Evolutionary conservation across 768 basidiomycete species (phyloP).

Genomic region (Suillus americanus): DNA sequence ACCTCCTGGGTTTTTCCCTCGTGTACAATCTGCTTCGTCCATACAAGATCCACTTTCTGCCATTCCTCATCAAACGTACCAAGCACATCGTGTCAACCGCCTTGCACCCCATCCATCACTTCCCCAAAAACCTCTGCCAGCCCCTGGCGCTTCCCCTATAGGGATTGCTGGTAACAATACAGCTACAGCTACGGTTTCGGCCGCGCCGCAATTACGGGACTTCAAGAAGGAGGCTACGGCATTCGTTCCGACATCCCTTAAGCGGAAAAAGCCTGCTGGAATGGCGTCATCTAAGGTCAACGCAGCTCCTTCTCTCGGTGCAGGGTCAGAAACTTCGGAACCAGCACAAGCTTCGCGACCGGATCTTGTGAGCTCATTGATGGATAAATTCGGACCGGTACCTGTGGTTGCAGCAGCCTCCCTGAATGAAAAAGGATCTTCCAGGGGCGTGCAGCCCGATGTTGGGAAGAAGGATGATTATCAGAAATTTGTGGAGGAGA

Average conservation of each 20-base stretch:
- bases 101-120: constrained; percentile 41
- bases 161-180: constrained; percentile 35
- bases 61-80: constrained; percentile 77
- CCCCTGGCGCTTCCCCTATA: constrained; percentile 34
- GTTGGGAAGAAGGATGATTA: constrained; percentile 65
- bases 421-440: constrained; percentile 15
- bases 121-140: constrained; percentile 40
- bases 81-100: constrained; percentile 60
- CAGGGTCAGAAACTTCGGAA: constrained; percentile 25
- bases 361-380: constrained; percentile 64
- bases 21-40: constrained; percentile 47
- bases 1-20: constrained; percentile 68
- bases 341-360: constrained; percentile 46
- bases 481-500: constrained; percentile 73
- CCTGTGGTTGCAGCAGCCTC: constrained; percentile 22
- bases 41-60: constrained; percentile 77
- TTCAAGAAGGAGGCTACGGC: constrained; percentile 93
- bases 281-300: constrained; percentile 48
- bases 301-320: constrained; percentile 59
- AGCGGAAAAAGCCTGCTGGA: constrained; percentile 60
- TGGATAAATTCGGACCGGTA: constrained; percentile 54
- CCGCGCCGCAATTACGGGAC: constrained; percentile 86
- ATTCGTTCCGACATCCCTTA: constrained; percentile 82
- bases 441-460: constrained; percentile 19
- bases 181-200: constrained; percentile 71